Percentiles rank a stretch among this genome's conserved stretches.
These are phyloP conservation scores for Boletus bicolor DNA, from an alignment of 768 basidiomycete species.

Conservation along the genomic window DNA sequence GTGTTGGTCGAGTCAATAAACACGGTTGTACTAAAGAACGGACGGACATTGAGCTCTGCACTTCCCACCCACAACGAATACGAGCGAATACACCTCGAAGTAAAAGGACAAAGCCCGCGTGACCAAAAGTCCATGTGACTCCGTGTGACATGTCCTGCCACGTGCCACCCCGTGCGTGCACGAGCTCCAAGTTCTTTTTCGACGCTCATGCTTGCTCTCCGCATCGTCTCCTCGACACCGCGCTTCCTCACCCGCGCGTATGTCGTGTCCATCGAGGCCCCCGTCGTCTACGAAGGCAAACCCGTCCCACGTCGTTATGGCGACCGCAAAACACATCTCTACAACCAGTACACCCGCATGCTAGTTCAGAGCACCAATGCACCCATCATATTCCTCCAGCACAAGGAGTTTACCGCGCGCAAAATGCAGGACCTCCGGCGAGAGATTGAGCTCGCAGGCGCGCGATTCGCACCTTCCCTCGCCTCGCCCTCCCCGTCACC, in stretches of 20 bases:
- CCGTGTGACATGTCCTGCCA: constrained; percentile 17
- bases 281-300: constrained; percentile 52
- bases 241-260: constrained; percentile 39
- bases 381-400: constrained; percentile 76
- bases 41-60: constrained; percentile 29
- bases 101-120: constrained; percentile 25
- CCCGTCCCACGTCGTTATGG: constrained; percentile 64
- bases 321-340: constrained; percentile 78
- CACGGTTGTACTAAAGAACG: constrained; percentile 13
- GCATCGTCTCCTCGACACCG: constrained; percentile 6
- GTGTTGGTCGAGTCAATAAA: constrained; percentile 26
- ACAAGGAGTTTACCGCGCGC: constrained; percentile 68
- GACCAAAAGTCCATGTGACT: constrained; percentile 24
- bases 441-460: constrained; percentile 59
- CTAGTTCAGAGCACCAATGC: constrained; percentile 53
- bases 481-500: constrained; percentile 34
- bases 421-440: constrained; percentile 65
- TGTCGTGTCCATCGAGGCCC: constrained; percentile 54
- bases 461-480: constrained; percentile 34
- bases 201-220: constrained; percentile 13
- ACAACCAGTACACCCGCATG: constrained; percentile 73
- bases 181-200: background rate
- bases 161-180: background rate
- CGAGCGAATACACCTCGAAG: constrained; percentile 18
- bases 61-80: constrained; percentile 19